Evolutionary conservation across 1,284 basidiomycete species (phyloP).

Genomic region (Tilletia horrida): DNA sequence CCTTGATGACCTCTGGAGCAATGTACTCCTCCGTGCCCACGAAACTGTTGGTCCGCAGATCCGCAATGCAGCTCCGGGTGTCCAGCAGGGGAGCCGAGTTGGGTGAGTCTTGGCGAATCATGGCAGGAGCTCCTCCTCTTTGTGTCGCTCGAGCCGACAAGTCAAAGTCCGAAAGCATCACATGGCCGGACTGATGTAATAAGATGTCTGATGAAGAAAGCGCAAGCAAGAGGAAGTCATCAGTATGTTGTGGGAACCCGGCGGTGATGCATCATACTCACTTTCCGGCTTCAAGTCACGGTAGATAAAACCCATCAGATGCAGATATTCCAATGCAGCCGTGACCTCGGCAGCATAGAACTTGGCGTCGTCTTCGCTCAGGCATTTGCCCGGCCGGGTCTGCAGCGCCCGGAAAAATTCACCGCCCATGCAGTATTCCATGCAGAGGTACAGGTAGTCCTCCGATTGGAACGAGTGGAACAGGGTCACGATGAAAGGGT

Average conservation of each 20-base stretch:
- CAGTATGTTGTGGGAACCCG: background rate
- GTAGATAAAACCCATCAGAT: conserved; percentile 99
- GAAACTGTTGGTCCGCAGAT: conserved; percentile 97
- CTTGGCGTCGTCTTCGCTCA: conserved; percentile 87
- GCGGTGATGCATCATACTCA: conserved; percentile 59
- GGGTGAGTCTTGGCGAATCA: conserved; percentile 78
- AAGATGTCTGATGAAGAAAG: conserved; percentile 71
- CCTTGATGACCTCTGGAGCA: conserved; percentile 96
- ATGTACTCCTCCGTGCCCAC: conserved; percentile 99
- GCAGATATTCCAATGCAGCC: conserved; percentile 94
- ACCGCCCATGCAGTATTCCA: conserved; percentile 90
- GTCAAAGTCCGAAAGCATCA: conserved; percentile 99
- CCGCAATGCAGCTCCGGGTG: conserved; percentile 92
- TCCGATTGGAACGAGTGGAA: conserved; percentile 54
- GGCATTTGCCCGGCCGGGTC: conserved; percentile 88
- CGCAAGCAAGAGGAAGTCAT: background rate
- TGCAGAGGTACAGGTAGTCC: conserved; percentile 54
- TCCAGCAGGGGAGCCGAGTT: conserved; percentile 92
- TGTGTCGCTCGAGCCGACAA: conserved; percentile 85
- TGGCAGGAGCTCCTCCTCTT: conserved; percentile 76
- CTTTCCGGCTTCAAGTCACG: conserved; percentile 99
- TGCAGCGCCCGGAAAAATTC: conserved; percentile 87
- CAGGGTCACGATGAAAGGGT: conserved; percentile 54
- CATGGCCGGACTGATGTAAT: conserved; percentile 96
- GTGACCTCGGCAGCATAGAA: conserved; percentile 99